These are phyloP conservation scores for Helianthus annuus DNA, from an alignment of 129 eudicot genomes.

Conservation along the genomic window HanXRQr2.0-SUNRISE NC_035436.2:21573975-21574474, in stretches of 20 bases:
- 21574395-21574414: too few relatives aligned
- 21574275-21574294: neutral
- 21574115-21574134: slow-evolving; percentile 85
- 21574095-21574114: slow-evolving; percentile 93
- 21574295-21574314: too few relatives aligned
- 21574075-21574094: slow-evolving; percentile 89
- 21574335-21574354: too few relatives aligned
- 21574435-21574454: too few relatives aligned
- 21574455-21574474: too few relatives aligned
- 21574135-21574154: slow-evolving; percentile 69
- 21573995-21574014: slow-evolving; percentile 31
- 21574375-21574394: too few relatives aligned
- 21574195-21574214: slow-evolving; percentile 37
- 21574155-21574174: slow-evolving; percentile 75
- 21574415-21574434: too few relatives aligned
- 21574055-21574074: slow-evolving; percentile 53
- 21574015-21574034: slow-evolving; percentile 34
- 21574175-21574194: slow-evolving; percentile 48
- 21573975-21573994: slow-evolving; percentile 37
- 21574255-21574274: slow-evolving; percentile 45
- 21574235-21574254: slow-evolving; percentile 33
- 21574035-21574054: slow-evolving; percentile 33
- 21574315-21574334: too few relatives aligned
- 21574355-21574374: too few relatives aligned
- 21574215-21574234: slow-evolving; percentile 36